These are phyloP conservation scores for Raddia distichophylla DNA, from an alignment of 176 grass and related monocot species.

Conservation along the genomic window DNA sequence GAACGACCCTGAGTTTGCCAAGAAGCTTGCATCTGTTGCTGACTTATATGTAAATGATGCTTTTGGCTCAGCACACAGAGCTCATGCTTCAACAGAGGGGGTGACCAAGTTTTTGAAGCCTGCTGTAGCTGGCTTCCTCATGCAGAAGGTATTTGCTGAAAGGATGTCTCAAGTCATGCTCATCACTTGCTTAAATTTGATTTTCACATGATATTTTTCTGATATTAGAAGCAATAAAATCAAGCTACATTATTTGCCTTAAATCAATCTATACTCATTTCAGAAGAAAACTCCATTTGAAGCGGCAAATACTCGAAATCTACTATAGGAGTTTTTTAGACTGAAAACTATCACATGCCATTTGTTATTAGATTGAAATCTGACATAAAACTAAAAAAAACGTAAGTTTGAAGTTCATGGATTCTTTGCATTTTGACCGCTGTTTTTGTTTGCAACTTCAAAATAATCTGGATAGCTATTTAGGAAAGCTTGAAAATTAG, in stretches of 20 bases:
- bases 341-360: neutral
- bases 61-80: conserved; percentile 87
- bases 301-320: neutral
- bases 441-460: neutral
- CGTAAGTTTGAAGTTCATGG: too few relatives aligned
- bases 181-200: neutral
- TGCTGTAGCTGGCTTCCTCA: conserved; percentile 96
- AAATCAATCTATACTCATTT: neutral
- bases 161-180: neutral
- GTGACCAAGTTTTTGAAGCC: conserved; percentile 92
- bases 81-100: conserved; percentile 93
- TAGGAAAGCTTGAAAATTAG: neutral
- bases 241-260: neutral
- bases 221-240: neutral
- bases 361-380: neutral
- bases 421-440: neutral
- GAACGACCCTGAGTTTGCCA: conserved; percentile 90
- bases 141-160: conserved; percentile 80
- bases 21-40: conserved; percentile 89
- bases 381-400: neutral
- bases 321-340: neutral
- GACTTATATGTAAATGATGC: conserved; percentile 98
- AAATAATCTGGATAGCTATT: neutral
- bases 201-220: neutral
- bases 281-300: neutral